Percentiles rank a stretch among this genome's conserved stretches.
Conservation (phyloP, 441 rosid species). For the Adansonia rubrostipa region DNA sequence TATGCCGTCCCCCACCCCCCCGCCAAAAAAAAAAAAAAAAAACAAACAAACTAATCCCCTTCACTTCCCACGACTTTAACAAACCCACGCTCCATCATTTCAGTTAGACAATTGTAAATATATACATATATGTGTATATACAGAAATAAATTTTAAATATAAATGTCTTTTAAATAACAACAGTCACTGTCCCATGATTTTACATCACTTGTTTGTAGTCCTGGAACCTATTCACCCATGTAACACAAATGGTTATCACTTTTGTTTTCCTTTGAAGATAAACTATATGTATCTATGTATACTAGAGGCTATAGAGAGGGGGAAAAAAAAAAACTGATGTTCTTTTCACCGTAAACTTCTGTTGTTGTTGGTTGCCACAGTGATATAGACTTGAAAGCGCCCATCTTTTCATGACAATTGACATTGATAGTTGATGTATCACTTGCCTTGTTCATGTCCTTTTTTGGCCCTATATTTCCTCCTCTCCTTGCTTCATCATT, state of each 20-base stretch:
- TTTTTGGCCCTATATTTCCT: conserved; percentile 38
- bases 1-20: background rate
- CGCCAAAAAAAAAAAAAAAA: background rate
- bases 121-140: background rate
- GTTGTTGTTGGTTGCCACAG: conserved; percentile 67
- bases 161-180: background rate
- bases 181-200: conserved; percentile 33
- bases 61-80: conserved; percentile 46
- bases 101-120: conserved; percentile 36
- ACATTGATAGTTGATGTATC: conserved; percentile 67
- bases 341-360: conserved; percentile 41
- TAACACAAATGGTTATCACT: background rate
- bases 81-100: conserved; percentile 53
- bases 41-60: conserved; percentile 25
- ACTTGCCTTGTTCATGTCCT: conserved; percentile 57
- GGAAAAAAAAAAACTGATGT: conserved; percentile 18
- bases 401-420: conserved; percentile 87
- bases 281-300: background rate
- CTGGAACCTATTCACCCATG: conserved; percentile 24
- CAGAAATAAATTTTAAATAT: background rate
- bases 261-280: background rate
- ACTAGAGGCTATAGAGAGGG: too few relatives aligned
- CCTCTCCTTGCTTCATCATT: conserved; percentile 34
- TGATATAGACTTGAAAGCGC: conserved; percentile 76
- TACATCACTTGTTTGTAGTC: conserved; percentile 32